phyloP scores from a whole-genome alignment of 495 filamentous ascomycete species.

The Lasiosphaeriaceae sp. region DNA sequence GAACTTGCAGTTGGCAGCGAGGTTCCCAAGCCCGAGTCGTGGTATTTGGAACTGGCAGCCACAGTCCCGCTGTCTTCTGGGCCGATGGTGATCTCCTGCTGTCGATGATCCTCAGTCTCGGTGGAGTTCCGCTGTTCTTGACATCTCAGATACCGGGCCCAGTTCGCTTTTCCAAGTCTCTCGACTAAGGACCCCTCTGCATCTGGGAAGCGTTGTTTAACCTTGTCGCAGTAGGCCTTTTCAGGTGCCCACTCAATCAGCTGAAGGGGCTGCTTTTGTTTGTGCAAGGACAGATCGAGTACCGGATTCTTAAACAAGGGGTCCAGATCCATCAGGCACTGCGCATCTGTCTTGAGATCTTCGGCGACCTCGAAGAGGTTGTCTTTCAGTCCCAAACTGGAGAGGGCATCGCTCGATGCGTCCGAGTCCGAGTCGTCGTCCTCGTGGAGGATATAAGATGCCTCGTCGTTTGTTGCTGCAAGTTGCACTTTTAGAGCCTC shows the following conservation, averaged over 20 bases:
- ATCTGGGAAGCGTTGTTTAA: slow-evolving; percentile 7
- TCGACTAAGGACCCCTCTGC: slow-evolving; percentile 4
- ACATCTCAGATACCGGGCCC: slow-evolving; percentile 3
- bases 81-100: background rate
- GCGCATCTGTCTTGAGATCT: slow-evolving; percentile 10
- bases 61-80: background rate
- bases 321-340: slow-evolving; percentile 12
- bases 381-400: background rate
- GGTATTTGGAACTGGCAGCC: slow-evolving; percentile 1
- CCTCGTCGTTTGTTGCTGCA: background rate
- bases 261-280: background rate
- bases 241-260: slow-evolving; percentile 6
- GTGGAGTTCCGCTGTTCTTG: background rate
- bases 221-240: slow-evolving; percentile 9
- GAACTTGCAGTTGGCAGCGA: background rate
- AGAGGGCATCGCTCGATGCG: slow-evolving; percentile 1
- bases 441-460: background rate
- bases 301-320: slow-evolving; percentile 10
- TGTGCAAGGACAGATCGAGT: background rate
- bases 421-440: slow-evolving; percentile 1
- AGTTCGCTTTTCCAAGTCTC: slow-evolving; percentile 7
- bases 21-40: slow-evolving; percentile 13
- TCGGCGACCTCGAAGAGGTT: slow-evolving; percentile 7
- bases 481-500: background rate
- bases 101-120: background rate